phyloP scores from a whole-genome alignment of 2,329 filamentous ascomycete species.

The Cytospora schulzeri region DNA sequence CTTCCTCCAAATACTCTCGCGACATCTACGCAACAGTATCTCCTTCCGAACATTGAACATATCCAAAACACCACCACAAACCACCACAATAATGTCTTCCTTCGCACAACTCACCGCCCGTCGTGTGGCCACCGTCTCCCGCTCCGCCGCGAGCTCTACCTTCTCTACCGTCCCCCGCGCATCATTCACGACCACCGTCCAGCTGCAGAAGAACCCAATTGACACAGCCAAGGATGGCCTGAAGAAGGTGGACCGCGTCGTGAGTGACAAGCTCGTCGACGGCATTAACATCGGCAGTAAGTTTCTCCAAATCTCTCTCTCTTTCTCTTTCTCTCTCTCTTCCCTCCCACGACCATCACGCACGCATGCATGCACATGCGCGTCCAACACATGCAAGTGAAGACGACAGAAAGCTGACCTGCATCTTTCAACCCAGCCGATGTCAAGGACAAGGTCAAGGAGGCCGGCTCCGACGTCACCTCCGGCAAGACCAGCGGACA shows the following conservation, averaged over 20 bases:
- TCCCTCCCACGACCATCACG: too few species aligned
- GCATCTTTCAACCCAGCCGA: slow-evolving; percentile 36
- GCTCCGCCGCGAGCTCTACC: slow-evolving; percentile 42
- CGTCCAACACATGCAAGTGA: neutral
- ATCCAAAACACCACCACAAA: slow-evolving; percentile 7
- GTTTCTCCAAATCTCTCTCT: slow-evolving; percentile 32
- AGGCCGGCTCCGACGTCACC: slow-evolving; percentile 41
- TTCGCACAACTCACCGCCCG: slow-evolving; percentile 50
- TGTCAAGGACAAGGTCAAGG: slow-evolving; percentile 52
- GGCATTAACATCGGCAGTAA: slow-evolving; percentile 61
- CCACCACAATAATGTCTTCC: slow-evolving; percentile 52
- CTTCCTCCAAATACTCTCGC: slow-evolving; percentile 17
- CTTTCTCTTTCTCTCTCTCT: neutral
- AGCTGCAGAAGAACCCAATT: slow-evolving; percentile 50
- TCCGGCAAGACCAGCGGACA: slow-evolving; percentile 40
- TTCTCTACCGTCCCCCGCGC: slow-evolving; percentile 40
- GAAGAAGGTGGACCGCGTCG: slow-evolving; percentile 60
- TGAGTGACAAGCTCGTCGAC: slow-evolving; percentile 63
- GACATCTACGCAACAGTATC: slow-evolving; percentile 14
- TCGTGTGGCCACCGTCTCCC: slow-evolving; percentile 44
- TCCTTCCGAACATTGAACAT: neutral
- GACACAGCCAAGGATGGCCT: slow-evolving; percentile 61
- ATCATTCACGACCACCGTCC: slow-evolving; percentile 52
- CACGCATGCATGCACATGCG: too few species aligned
- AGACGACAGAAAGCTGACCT: slow-evolving; percentile 17